phyloP scores from a whole-genome alignment of 148 eudicot species.

The Dianthus caryophyllus region DNA sequence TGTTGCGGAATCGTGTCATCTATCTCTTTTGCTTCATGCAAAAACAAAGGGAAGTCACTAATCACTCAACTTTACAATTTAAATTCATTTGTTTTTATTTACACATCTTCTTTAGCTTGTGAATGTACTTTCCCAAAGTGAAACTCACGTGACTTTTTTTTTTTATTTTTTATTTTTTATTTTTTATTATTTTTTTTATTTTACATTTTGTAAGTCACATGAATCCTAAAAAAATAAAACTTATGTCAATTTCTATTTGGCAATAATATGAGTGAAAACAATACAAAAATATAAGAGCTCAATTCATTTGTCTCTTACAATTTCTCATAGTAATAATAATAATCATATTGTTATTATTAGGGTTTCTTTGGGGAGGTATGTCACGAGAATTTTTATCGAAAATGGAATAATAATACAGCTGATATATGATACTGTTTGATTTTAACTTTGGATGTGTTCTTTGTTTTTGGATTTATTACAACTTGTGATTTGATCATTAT shows the following conservation, averaged over 20 bases:
- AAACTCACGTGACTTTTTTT: constrained; percentile 45
- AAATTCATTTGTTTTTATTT: constrained; percentile 35
- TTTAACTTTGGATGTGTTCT: constrained; percentile 20
- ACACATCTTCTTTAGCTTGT: constrained; percentile 38
- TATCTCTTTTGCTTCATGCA: constrained; percentile 15
- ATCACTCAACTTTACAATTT: constrained; percentile 40
- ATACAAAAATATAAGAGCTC: constrained; percentile 6
- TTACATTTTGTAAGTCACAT: constrained; percentile 29
- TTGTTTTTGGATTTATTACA: constrained; percentile 24
- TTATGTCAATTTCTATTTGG: constrained; percentile 13
- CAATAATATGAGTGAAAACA: constrained; percentile 19
- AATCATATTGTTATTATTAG: too few relatives aligned
- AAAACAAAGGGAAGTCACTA: constrained; percentile 25
- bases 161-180: constrained; percentile 5
- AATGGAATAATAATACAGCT: constrained; percentile 9
- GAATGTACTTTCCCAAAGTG: constrained; percentile 57
- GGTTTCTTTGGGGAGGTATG: constrained; percentile 19
- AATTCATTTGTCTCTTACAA: constrained; percentile 17
- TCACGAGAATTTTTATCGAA: constrained; percentile 29
- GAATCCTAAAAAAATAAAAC: constrained; percentile 20
- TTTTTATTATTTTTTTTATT: too few relatives aligned
- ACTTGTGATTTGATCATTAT: constrained; percentile 15
- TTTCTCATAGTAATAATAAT: constrained; percentile 13
- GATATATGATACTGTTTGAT: constrained; percentile 6
- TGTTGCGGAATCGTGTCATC: constrained; percentile 8